Conservation (phyloP, 176 grass and related monocot genomes). For the Musa itinerans region DNA sequence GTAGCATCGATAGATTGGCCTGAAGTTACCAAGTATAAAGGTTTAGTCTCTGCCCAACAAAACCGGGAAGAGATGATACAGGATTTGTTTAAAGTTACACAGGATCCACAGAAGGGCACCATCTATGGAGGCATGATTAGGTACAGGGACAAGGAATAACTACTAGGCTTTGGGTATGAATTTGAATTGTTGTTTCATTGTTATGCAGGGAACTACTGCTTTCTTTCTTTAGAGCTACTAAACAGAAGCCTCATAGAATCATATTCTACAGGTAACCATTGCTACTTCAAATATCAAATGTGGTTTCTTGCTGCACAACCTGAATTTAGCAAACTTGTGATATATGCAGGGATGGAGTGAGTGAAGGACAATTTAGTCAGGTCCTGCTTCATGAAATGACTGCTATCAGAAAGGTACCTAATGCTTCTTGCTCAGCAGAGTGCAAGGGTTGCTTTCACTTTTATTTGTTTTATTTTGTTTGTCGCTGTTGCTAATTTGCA, state of each 20-base stretch:
- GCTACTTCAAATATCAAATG: not conserved
- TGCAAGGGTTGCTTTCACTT: not conserved
- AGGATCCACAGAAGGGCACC: constrained; percentile 29
- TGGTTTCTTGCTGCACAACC: not conserved
- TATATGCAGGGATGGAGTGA: constrained; percentile 65
- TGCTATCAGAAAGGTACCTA: constrained; percentile 54
- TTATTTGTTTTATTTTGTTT: not conserved
- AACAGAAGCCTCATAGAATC: constrained; percentile 34
- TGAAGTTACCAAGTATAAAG: constrained; percentile 49
- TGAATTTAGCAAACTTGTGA: not conserved
- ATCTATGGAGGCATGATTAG: constrained; percentile 52
- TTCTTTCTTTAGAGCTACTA: constrained; percentile 30
- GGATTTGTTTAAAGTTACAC: constrained; percentile 37
- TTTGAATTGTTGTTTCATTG: not conserved
- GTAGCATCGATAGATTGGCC: constrained; percentile 86
- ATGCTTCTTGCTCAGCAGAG: not conserved
- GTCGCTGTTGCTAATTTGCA: not conserved
- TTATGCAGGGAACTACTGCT: constrained; percentile 38
- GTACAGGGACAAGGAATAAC: constrained; percentile 7
- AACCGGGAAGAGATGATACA: constrained; percentile 62
- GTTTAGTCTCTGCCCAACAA: constrained; percentile 60
- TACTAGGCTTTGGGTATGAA: not conserved
- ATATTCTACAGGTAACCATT: constrained; percentile 71
- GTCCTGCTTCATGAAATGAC: constrained; percentile 63
- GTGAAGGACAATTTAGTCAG: constrained; percentile 63